phyloP scores from a whole-genome alignment of 371 early-diverging fungal genomes.

The Phascolomyces articulosus region DNA sequence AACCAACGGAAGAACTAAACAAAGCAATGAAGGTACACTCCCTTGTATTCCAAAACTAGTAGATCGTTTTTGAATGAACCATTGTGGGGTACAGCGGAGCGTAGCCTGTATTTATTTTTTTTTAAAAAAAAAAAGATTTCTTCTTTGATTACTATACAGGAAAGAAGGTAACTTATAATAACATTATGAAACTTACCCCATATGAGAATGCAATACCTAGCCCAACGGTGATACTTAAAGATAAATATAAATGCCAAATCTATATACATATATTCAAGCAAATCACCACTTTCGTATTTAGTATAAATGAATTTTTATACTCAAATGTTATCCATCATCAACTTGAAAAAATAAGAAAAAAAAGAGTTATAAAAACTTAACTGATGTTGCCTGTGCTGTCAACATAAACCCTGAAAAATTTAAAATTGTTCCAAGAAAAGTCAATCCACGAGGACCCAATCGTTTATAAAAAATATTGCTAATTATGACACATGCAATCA shows the following conservation, averaged over 20 bases:
- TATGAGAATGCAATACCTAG: background rate
- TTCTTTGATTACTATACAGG: no score
- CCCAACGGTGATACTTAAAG: background rate
- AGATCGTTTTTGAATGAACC: background rate
- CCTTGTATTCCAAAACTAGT: background rate
- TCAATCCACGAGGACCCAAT: background rate
- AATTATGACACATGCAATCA: background rate
- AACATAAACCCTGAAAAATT: background rate
- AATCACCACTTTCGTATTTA: no score
- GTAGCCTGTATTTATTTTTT: no score
- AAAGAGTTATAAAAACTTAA: background rate
- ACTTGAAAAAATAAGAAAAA: no score
- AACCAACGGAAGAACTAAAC: background rate
- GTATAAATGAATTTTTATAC: no score
- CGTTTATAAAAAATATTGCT: background rate
- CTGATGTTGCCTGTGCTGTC: background rate
- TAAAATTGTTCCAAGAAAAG: background rate
- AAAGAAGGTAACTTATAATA: no score
- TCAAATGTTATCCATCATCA: no score
- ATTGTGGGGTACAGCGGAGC: background rate
- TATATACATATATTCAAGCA: background rate
- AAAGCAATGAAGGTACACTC: background rate
- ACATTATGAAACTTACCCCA: background rate
- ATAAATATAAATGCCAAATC: background rate
- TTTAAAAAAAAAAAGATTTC: no score